phyloP scores from a whole-genome alignment of 2,329 filamentous ascomycete species.

The Pseudocercospora pini-densiflorae region DNA sequence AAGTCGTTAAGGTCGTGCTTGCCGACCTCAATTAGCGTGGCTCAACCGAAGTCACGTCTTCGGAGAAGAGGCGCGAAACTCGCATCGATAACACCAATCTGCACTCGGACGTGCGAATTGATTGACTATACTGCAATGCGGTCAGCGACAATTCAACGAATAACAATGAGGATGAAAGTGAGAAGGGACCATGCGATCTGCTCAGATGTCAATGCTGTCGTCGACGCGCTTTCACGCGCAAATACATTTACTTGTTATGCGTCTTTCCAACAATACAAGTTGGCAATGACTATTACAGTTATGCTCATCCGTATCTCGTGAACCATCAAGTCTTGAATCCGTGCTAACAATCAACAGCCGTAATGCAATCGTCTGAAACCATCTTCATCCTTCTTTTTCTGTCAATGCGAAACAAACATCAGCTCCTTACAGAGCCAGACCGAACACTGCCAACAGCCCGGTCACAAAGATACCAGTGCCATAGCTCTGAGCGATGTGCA shows the following conservation, averaged over 20 bases:
- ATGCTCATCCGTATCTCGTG: conserved; percentile 13
- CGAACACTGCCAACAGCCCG: conserved; percentile 61
- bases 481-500: conserved; percentile 54
- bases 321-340: conserved; percentile 9
- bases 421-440: conserved; percentile 57
- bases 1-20: too few relatives aligned
- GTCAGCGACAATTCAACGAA: not conserved
- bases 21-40: too few relatives aligned
- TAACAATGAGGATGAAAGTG: not conserved
- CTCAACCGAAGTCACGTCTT: too few relatives aligned
- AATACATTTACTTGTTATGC: conserved; percentile 5
- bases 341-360: conserved; percentile 13
- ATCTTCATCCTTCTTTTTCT: not conserved
- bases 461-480: conserved; percentile 55
- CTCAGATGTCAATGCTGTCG: not conserved
- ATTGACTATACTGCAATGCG: not conserved
- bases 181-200: not conserved
- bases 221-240: not conserved
- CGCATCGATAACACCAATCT: too few relatives aligned
- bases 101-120: not conserved
- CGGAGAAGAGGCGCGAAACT: too few relatives aligned
- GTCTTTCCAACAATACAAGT: conserved; percentile 16
- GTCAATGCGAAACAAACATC: not conserved
- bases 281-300: conserved; percentile 6
- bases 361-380: conserved; percentile 10